A percentile compares a stretch with the other conserved stretches of the same genome.
These are phyloP conservation scores for Graphilbum fragrans DNA, from an alignment of 2,329 filamentous ascomycete species.

Conservation along the genomic window DNA sequence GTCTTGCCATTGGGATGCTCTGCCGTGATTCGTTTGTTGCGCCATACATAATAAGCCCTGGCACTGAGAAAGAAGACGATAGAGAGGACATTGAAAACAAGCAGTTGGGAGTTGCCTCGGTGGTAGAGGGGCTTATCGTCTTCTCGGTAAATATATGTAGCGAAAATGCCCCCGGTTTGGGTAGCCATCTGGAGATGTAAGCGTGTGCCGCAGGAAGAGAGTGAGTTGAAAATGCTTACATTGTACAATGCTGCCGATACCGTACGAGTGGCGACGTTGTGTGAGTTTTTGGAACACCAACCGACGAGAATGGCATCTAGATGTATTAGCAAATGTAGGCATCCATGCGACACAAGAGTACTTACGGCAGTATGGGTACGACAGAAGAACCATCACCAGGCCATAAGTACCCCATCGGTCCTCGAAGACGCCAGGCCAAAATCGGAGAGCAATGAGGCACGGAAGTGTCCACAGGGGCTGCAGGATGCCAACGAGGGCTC, in stretches of 20 bases:
- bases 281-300: conserved; percentile 43
- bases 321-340: background rate
- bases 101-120: conserved; percentile 39
- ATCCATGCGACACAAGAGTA: too few relatives aligned
- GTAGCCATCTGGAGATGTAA: conserved; percentile 22
- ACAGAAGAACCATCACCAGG: conserved; percentile 33
- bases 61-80: conserved; percentile 36
- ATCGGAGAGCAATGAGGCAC: conserved; percentile 36
- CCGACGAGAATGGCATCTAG: conserved; percentile 45
- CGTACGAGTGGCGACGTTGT: conserved; percentile 7
- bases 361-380: conserved; percentile 38
- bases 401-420: conserved; percentile 33
- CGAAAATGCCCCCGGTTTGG: conserved; percentile 21
- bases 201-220: too few relatives aligned
- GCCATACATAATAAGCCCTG: conserved; percentile 38
- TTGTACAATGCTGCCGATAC: conserved; percentile 8
- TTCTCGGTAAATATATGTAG: conserved; percentile 35
- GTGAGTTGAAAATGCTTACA: too few relatives aligned
- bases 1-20: too few relatives aligned
- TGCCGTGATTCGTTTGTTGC: too few relatives aligned
- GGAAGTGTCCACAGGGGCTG: conserved; percentile 43
- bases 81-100: conserved; percentile 35
- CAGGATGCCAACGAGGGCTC: conserved; percentile 30
- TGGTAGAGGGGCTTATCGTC: conserved; percentile 42
- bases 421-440: conserved; percentile 27